Evolutionary conservation across 169 alveolate species (phyloP).

Genomic region (Amoebophrya sp.): DNA sequence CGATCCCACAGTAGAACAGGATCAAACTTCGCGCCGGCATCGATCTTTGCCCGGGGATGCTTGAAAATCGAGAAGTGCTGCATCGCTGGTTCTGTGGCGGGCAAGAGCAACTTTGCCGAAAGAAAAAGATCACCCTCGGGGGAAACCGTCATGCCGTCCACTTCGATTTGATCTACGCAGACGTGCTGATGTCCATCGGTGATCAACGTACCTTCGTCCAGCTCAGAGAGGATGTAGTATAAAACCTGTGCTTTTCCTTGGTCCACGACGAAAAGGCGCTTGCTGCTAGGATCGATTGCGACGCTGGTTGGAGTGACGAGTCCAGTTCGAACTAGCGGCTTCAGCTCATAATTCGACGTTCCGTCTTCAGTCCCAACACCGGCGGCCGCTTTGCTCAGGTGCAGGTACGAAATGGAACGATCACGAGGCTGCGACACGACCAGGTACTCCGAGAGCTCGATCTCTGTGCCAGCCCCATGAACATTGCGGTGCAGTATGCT

Average conservation of each 20-base stretch:
- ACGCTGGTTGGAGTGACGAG: neutral
- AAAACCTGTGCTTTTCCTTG: neutral
- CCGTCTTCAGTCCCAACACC: neutral
- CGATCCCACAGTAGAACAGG: neutral
- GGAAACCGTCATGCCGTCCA: neutral
- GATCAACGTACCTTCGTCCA: neutral
- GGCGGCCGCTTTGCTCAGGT: too few species aligned
- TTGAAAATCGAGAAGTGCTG: neutral
- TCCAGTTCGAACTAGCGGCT: neutral
- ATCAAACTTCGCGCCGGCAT: neutral
- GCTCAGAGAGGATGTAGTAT: neutral
- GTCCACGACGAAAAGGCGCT: neutral
- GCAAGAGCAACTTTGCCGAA: neutral
- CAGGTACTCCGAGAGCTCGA: neutral
- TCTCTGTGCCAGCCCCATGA: neutral
- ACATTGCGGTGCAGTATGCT: neutral
- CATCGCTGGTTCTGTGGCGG: neutral
- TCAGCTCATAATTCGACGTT: neutral
- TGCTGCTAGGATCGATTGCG: neutral
- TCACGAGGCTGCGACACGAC: neutral
- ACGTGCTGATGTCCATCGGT: neutral
- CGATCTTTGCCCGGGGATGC: neutral
- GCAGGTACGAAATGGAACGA: neutral
- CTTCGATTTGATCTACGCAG: neutral
- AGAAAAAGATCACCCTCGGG: neutral